These are phyloP conservation scores for Cryptococcus wingfieldii DNA, from an alignment of 1,284 basidiomycete species.

Conservation along the genomic window DNA sequence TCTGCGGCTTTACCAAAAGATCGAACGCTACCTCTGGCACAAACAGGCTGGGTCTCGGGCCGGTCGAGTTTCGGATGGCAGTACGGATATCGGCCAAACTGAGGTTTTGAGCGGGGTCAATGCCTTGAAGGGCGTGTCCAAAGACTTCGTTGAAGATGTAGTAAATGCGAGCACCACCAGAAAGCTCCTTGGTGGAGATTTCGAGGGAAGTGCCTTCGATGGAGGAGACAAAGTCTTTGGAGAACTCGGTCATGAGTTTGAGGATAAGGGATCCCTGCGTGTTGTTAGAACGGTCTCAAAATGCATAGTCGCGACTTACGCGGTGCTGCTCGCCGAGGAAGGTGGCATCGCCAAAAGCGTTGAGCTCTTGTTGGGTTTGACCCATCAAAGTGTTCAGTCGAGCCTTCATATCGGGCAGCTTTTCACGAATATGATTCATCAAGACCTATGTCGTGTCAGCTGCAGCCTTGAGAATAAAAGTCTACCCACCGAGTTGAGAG, in stretches of 20 bases:
- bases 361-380: slow-evolving; percentile 96
- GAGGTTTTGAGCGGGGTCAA: slow-evolving; percentile 87
- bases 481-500: slow-evolving; percentile 63
- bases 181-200: slow-evolving; percentile 97
- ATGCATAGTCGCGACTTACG: slow-evolving; percentile 35
- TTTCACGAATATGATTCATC: slow-evolving; percentile 97
- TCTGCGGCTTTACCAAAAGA: slow-evolving; percentile 95
- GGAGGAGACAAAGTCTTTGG: slow-evolving; percentile 92
- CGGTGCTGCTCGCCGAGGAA: slow-evolving; percentile 90
- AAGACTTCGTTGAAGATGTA: slow-evolving; percentile 99
- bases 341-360: slow-evolving; percentile 90
- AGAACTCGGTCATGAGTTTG: slow-evolving; percentile 98
- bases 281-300: not conserved
- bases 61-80: slow-evolving; percentile 96
- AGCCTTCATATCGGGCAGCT: slow-evolving; percentile 99
- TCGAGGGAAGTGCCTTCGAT: slow-evolving; percentile 98
- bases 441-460: slow-evolving; percentile 60
- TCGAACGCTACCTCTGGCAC: slow-evolving; percentile 98
- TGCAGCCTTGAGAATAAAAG: not conserved
- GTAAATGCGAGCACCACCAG: slow-evolving; percentile 95
- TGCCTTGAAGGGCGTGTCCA: slow-evolving; percentile 81
- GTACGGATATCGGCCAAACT: slow-evolving; percentile 95
- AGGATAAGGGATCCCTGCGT: slow-evolving; percentile 70
- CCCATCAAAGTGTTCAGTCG: slow-evolving; percentile 97
- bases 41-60: slow-evolving; percentile 91